Evolutionary conservation across 2,329 filamentous ascomycete species (phyloP), one percentile per base, ranked within the genome.

Genomic region (Coniosporium tulheliwenetii): DNA sequence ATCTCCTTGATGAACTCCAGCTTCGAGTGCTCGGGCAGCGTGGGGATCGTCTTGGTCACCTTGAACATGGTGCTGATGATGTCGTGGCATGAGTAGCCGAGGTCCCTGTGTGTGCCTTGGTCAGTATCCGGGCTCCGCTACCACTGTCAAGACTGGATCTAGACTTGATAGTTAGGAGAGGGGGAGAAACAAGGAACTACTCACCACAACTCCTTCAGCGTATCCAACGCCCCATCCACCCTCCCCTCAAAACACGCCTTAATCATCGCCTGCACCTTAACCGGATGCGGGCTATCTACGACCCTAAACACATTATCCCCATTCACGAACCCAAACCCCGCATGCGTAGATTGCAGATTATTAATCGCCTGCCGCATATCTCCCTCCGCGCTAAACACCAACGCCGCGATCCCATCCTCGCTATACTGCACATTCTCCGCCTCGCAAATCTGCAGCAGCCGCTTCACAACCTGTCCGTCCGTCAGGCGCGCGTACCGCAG

Each of bases 331-430:
- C 87, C 89, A 55, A 96, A 98, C 1, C 91, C 91, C 4, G 89
- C 86, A 60, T 71, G 77, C 0, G 91, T 96, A 49, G 84, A 93
- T 60, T 98, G 91, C 50, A 98, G 64, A 61, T 96, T 96, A 66
- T 98, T 98, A 69, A 98, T 94, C 31, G 91, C 91, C 64, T 98
- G 91, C 45, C 91, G 78, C 91, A 98, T 98, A 58, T 98, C 91
- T 42, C 91, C 91, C 61, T 98, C 91, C 5, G 91, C 91, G 46
- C 82, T 91, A 66, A 98, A 98, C 1, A 98, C 86, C 30, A 98
- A 68, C n/a, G 91, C 91, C 1, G 89, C 91, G 44, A 96, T 70
- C 1, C 91, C 91, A 58, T 96, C 89, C 52, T 98, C 91, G 39
- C 79, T 87, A 62, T 86, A 85, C 56, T 91, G 71, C 36, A 96